Conservation (phyloP, 305 asterid genomes). For the Fraxinus sp. region DNA sequence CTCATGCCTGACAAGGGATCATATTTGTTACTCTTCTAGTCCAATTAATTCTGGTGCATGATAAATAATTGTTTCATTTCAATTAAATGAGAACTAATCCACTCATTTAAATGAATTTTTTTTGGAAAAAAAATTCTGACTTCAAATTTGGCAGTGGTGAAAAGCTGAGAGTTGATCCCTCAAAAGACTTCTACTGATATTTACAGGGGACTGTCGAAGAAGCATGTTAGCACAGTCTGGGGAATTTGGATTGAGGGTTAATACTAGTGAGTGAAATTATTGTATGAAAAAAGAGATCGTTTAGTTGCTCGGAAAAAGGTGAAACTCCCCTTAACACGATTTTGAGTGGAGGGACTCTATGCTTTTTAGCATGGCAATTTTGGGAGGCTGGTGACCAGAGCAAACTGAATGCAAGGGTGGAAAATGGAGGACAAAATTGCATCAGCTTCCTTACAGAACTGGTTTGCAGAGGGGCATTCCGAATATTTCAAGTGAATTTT, state of each 20-base stretch:
- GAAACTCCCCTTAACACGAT: neutral
- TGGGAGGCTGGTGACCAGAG: neutral
- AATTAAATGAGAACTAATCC: neutral
- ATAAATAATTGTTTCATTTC: neutral
- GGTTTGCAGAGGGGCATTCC: neutral
- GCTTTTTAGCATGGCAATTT: neutral
- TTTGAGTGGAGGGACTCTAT: neutral
- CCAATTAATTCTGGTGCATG: neutral
- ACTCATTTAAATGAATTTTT: neutral
- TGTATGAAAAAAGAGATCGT: neutral
- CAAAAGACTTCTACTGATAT: neutral
- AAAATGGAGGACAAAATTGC: neutral
- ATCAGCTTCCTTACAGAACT: neutral
- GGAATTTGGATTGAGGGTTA: neutral
- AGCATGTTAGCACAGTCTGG: neutral
- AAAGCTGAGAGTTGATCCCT: neutral
- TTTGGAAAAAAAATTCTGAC: neutral
- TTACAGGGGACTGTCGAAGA: neutral
- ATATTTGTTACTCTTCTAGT: neutral
- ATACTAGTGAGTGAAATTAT: neutral
- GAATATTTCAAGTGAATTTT: neutral
- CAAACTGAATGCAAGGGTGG: neutral
- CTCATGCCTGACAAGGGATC: neutral
- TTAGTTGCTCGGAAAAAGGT: neutral
- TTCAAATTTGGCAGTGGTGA: neutral